These are phyloP conservation scores for Myxozyma geophila DNA, from an alignment of 805 yeast genomes.

Conservation along the genomic window DNA sequence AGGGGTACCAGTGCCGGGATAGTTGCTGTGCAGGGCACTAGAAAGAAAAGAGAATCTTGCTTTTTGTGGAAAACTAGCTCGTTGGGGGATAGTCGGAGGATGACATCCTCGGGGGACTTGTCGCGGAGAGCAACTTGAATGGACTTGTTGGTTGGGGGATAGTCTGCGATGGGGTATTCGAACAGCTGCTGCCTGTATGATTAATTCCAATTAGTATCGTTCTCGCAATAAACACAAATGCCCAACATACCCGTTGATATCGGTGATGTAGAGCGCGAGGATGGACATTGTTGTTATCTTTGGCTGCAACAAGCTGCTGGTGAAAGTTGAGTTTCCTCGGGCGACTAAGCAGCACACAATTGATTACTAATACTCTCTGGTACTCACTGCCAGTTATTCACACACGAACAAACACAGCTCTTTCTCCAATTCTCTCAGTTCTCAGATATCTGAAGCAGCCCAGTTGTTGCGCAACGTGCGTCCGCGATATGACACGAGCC, in stretches of 20 bases:
- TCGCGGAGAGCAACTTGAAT: constrained; percentile 38
- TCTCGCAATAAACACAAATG: too few relatives aligned
- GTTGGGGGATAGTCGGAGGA: constrained; percentile 40
- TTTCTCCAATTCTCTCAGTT: too few relatives aligned
- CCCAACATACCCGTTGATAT: constrained; percentile 48
- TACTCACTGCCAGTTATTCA: too few relatives aligned
- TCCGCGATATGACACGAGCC: background rate
- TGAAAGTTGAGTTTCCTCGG: background rate
- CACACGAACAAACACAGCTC: too few relatives aligned
- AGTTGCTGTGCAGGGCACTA: constrained; percentile 42
- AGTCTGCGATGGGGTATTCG: constrained; percentile 47
- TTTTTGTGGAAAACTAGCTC: constrained; percentile 42
- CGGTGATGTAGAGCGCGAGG: constrained; percentile 50
- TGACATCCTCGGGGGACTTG: constrained; percentile 16
- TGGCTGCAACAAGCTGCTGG: background rate
- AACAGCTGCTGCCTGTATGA: constrained; percentile 45
- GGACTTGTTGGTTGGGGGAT: constrained; percentile 45
- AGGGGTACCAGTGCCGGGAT: constrained; percentile 60
- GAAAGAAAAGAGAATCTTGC: constrained; percentile 39
- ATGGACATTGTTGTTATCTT: constrained; percentile 37
- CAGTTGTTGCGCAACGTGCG: background rate
- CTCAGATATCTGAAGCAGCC: background rate
- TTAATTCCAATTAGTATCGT: background rate
- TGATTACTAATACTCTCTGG: too few relatives aligned
- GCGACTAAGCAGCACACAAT: background rate